These are phyloP conservation scores for Carpinus fangiana DNA, from an alignment of 306 rosid genomes.

Conservation along the genomic window DNA sequence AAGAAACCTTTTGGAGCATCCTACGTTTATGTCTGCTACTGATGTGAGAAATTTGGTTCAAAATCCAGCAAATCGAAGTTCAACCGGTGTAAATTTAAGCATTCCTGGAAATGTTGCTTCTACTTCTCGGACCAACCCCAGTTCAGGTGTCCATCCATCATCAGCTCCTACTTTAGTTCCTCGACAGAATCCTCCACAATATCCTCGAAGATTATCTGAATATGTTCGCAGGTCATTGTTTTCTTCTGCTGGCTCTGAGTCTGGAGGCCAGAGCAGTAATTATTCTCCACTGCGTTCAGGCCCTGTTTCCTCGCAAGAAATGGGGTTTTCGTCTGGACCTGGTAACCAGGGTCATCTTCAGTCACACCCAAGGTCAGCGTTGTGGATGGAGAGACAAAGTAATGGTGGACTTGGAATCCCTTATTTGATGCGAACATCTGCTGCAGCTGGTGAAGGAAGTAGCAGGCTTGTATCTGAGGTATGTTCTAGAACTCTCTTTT, in stretches of 20 bases:
- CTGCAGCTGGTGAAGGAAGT: slow-evolving; percentile 69
- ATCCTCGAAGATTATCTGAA: slow-evolving; percentile 78
- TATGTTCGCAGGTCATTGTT: slow-evolving; percentile 72
- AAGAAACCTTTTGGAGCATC: slow-evolving; percentile 63
- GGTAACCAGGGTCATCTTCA: slow-evolving; percentile 44
- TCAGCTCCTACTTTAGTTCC: slow-evolving; percentile 66
- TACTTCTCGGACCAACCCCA: slow-evolving; percentile 52
- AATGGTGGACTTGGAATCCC: slow-evolving; percentile 70
- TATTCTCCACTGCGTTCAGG: slow-evolving; percentile 55
- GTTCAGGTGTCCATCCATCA: slow-evolving; percentile 54
- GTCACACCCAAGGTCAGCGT: slow-evolving; percentile 56
- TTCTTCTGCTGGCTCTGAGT: slow-evolving; percentile 61
- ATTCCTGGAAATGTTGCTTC: slow-evolving; percentile 72
- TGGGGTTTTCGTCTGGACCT: slow-evolving; percentile 52
- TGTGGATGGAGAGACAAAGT: slow-evolving; percentile 77
- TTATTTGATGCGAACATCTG: slow-evolving; percentile 68
- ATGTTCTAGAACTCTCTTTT: slow-evolving; percentile 32
- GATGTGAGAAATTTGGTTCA: slow-evolving; percentile 61
- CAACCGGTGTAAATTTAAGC: slow-evolving; percentile 42
- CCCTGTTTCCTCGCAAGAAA: slow-evolving; percentile 56
- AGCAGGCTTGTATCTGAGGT: slow-evolving; percentile 95
- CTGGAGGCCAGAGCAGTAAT: slow-evolving; percentile 57
- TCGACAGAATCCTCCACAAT: slow-evolving; percentile 67
- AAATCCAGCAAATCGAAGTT: slow-evolving; percentile 51
- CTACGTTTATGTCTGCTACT: slow-evolving; percentile 61